These are phyloP conservation scores for Pseudotsuga menziesii DNA, from an alignment of 75 land plant species.

Conservation along the genomic window DNA sequence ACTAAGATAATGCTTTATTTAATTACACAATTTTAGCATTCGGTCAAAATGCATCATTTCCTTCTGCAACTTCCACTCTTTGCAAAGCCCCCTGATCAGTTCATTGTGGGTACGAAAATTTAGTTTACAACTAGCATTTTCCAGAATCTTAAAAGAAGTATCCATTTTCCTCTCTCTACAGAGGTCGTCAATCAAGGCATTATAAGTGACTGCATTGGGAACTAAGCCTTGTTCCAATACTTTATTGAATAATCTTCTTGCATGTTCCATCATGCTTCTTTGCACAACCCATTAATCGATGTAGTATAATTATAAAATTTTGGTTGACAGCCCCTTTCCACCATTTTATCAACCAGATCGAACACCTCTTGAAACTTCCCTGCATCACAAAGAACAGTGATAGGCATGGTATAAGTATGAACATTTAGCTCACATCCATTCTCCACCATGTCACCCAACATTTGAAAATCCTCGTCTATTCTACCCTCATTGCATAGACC, in stretches of 20 bases:
- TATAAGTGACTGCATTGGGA: conserved; percentile 56
- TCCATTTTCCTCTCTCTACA: conserved; percentile 39
- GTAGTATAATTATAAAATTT: conserved; percentile 45
- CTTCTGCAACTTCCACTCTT: conserved; percentile 23
- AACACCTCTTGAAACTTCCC: conserved; percentile 31
- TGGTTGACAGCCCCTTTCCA: conserved; percentile 40
- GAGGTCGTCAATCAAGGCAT: conserved; percentile 56
- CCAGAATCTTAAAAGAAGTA: conserved; percentile 38
- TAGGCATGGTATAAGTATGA: conserved; percentile 40
- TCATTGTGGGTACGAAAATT: conserved; percentile 57
- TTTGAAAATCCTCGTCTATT: conserved; percentile 34
- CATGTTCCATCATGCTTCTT: conserved; percentile 39
- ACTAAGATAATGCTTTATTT: no score
- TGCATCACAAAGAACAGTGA: conserved; percentile 32
- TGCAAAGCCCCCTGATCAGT: conserved; percentile 56
- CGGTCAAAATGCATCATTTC: conserved; percentile 27
- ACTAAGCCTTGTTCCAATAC: conserved; percentile 35
- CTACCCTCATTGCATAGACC: conserved; percentile 39
- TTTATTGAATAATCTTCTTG: conserved; percentile 23
- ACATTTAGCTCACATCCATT: conserved; percentile 39
- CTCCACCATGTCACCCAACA: conserved; percentile 31
- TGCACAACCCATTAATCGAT: conserved; percentile 27
- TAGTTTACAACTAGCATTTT: conserved; percentile 44
- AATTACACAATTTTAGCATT: conserved; percentile 35
- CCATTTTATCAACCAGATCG: conserved; percentile 35